These are phyloP conservation scores for Pseudogymnoascus sp. DNA, from an alignment of 2,329 filamentous ascomycete species.

Conservation along the genomic window DNA sequence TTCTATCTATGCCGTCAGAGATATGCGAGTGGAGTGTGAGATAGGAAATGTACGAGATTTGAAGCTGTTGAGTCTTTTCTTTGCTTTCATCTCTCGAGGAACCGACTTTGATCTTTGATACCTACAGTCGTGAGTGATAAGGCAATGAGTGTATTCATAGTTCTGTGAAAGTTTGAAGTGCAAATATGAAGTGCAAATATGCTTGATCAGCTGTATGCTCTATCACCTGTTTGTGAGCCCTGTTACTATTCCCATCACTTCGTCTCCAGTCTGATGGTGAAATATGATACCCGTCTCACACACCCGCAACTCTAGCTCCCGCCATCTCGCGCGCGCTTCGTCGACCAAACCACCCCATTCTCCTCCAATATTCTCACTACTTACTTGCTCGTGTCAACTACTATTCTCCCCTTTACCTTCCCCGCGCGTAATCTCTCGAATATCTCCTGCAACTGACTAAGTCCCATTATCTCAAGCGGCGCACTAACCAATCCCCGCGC, in stretches of 20 bases:
- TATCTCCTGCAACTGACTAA: slow-evolving; percentile 73
- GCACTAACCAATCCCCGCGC: slow-evolving; percentile 73
- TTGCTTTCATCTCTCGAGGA: neutral
- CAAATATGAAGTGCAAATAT: neutral
- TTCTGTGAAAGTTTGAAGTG: neutral
- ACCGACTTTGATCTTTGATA: neutral
- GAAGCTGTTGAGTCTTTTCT: neutral
- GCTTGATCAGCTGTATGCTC: neutral
- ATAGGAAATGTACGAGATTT: neutral
- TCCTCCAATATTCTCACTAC: neutral
- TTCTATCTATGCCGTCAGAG: neutral
- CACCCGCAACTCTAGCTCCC: neutral
- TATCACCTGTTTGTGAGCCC: neutral
- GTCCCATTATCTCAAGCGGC: slow-evolving; percentile 76
- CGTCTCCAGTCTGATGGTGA: neutral
- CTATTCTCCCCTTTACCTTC: slow-evolving; percentile 70
- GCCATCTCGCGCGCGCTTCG: neutral
- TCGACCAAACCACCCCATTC: neutral
- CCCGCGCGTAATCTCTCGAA: slow-evolving; percentile 66
- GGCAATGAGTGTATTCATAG: neutral
- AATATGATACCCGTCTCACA: neutral
- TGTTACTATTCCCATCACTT: neutral
- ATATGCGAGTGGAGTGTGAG: neutral
- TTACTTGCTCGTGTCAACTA: slow-evolving; percentile 65
- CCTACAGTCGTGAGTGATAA: neutral